Evolutionary conservation across 441 rosid genomes (phyloP), one percentile per base, ranked within the genome.

Genomic region (Aquilaria agallochum): DNA sequence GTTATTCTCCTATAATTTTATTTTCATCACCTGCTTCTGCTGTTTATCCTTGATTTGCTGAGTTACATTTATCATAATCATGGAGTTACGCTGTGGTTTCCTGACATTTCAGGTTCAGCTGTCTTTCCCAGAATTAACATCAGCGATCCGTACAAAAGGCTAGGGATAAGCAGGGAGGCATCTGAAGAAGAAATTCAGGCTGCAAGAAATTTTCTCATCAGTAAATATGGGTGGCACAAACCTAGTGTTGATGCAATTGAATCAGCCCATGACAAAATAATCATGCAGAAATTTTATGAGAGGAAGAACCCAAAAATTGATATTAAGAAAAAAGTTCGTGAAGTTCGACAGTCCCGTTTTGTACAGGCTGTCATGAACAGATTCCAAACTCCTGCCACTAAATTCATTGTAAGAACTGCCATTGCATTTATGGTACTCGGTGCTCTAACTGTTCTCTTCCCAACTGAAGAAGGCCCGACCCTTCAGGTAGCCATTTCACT

Each of bases 381-480:
- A 71, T 92, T 95, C 75, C 86, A 74, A 50, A 88, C 90, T 63
- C 98, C 99, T 27, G 67, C 95, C 48, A 77, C 79, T n/a, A 72
- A 76, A 47, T 63, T 89, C 74, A 78, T 86, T 59, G 36, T 84
- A 50, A 89, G 82, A 80, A 82, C 99, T 20, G 73, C 89, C 33
- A 58, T 76, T 65, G 74, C 91, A 31, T 95, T 88, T 74, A 61
- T 92, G 40, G 80, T 81, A 51, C 92, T 95, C 50, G 98, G 80
- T 56, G 78, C 74, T 77, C 84, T 92, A 34, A 86, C 99, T n/a
- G 66, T 85, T 70, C 80, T 92, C 56, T 95, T 89, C 73, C 99
- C 99, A 42, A 95, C 99, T 5, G 99, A 95, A 79, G 99, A 95
- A 72, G 98, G 98, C 70, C 99, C 98, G 5, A 89, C 99, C 20